Base-by-base conservation (phyloP, 2,329 filamentous ascomycete species). In the Emergomyces orientalis region DNA sequence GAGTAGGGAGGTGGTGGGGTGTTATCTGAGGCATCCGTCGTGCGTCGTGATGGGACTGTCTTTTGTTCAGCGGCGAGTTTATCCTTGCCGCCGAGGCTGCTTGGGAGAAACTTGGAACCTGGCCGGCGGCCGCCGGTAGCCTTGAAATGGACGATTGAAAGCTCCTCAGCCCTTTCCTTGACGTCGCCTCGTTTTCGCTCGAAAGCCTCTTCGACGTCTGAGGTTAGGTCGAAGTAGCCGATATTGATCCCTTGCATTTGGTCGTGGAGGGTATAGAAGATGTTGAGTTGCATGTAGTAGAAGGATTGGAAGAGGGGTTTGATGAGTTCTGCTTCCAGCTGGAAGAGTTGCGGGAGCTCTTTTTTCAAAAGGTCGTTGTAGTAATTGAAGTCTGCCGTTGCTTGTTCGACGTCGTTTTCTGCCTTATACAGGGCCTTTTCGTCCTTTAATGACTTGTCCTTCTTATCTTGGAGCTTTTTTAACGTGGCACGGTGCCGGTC, bases 271-370 rank as follows among this genome's bases (percentile, higher is more conserved):
- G 94, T 99, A 78, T 99, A 99, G 76, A 97, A 99, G 67, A 99
- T 90, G 76, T 99, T 99, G 67, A 99, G 85, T 77, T 99, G 94
- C 94, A 99, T 99, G 81, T 97, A 99, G 79, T 99, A 99, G 80
- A 99, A 99, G 11, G 90, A 96, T 75, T 97, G 94, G 82, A 99
- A 99, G 8, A 99, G 85, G 2, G 94, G 94, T 69, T 90, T 88
- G 75, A 99, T 99, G 75, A 99, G 97, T 75, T 97, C 89, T 67
- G 88, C 85, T 76, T 99, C 94, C 22, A 99, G 85, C 8, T 80
- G 76, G 76, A 99, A 99, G 13, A 99, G 84, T 76, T 91, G 91
- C 34, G 94, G 94, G 66, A 99, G 81, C 78, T 99, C 94, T 22
- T 95, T 90, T 79, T 99, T 99, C 65, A 99, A 84, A 60, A 99